Evolutionary conservation across 352 stramenopile genomes (phyloP).

Genomic region (Blastocystis hominis): DNA sequence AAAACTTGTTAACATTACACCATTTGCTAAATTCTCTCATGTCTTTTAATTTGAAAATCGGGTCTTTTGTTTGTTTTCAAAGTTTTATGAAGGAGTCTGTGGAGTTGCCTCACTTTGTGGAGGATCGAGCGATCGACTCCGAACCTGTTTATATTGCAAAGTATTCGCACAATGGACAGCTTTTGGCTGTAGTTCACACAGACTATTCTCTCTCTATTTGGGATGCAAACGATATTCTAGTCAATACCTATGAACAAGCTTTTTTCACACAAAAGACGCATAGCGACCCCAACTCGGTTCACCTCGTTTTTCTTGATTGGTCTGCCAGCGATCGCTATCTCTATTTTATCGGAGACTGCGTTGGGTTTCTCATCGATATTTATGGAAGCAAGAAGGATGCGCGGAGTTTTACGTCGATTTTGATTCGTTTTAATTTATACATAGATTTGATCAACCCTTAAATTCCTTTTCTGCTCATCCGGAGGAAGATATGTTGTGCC

Average conservation of each 20-base stretch:
- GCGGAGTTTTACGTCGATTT: neutral
- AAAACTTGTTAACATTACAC: no score
- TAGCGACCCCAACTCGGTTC: neutral
- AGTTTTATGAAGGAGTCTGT: neutral
- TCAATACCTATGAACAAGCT: neutral
- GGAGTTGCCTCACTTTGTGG: neutral
- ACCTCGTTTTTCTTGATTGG: constrained; percentile 1
- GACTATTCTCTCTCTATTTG: constrained; percentile 30
- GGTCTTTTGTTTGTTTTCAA: neutral
- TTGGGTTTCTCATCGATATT: constrained; percentile 3
- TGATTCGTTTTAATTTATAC: neutral
- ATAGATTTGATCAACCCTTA: neutral
- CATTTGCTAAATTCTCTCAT: no score
- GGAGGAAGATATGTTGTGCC: neutral
- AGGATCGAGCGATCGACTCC: neutral
- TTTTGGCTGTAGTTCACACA: neutral
- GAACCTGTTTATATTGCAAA: neutral
- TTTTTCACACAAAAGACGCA: neutral
- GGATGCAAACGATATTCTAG: neutral
- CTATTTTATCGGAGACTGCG: constrained; percentile 11
- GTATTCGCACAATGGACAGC: neutral
- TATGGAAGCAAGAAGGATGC: neutral
- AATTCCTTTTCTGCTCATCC: constrained; percentile 8
- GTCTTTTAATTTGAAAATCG: neutral
- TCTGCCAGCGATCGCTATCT: neutral